Percentiles rank a stretch among this genome's conserved stretches.
These are phyloP conservation scores for Barnettozyma populi DNA, from an alignment of 805 yeast genomes.

Conservation along the genomic window DNA sequence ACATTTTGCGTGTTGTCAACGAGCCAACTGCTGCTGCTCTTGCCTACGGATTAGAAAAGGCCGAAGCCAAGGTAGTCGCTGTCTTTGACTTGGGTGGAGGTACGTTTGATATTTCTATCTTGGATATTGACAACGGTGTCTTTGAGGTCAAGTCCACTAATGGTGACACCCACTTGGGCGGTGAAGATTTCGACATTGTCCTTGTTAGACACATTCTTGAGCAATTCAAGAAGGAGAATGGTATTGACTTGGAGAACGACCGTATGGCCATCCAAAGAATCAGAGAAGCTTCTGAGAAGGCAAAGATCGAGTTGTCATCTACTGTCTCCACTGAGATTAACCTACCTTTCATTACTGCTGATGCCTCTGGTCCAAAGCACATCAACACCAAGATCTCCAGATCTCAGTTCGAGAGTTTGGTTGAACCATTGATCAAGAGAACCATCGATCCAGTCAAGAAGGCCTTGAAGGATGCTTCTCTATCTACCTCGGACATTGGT, in stretches of 20 bases:
- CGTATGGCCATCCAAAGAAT: constrained; percentile 63
- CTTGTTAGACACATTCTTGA: constrained; percentile 53
- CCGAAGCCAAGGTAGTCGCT: constrained; percentile 73
- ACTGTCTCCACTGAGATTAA: constrained; percentile 56
- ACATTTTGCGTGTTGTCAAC: constrained; percentile 16
- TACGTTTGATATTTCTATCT: constrained; percentile 91
- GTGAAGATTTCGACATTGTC: constrained; percentile 70
- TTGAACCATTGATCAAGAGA: constrained; percentile 58
- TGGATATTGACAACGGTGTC: constrained; percentile 91
- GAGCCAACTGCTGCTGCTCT: constrained; percentile 79
- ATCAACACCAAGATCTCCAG: constrained; percentile 57
- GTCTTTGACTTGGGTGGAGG: constrained; percentile 97
- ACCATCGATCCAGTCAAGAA: constrained; percentile 72
- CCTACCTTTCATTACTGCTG: constrained; percentile 60
- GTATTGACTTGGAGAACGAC: constrained; percentile 25
- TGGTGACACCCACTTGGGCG: constrained; percentile 26
- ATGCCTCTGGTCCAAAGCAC: constrained; percentile 49
- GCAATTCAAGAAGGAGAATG: constrained; percentile 46
- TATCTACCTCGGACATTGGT: constrained; percentile 61
- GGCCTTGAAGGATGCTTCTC: constrained; percentile 70
- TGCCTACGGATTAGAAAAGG: constrained; percentile 86
- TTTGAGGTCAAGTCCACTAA: constrained; percentile 90
- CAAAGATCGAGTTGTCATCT: constrained; percentile 72
- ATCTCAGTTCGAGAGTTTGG: constrained; percentile 63
- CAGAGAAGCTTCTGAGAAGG: constrained; percentile 74